A percentile compares a stretch with the other conserved stretches of the same genome.
Evolutionary conservation across 1,139 yeast genomes (phyloP).

Genomic region (Yamadazyma atlantica): DNA sequence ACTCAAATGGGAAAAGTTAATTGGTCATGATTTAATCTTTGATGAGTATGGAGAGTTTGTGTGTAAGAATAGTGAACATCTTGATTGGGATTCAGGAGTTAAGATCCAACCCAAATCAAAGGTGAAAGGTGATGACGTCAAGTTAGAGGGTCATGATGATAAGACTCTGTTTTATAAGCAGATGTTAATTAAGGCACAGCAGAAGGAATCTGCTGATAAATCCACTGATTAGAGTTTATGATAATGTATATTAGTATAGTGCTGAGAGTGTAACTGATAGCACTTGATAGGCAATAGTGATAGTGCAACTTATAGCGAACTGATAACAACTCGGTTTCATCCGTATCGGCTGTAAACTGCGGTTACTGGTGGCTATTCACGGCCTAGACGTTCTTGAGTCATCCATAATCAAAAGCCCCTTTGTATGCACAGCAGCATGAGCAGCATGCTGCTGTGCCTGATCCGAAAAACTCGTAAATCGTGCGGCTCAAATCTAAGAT

Average conservation of each 20-base stretch:
- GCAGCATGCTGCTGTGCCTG: too few species aligned
- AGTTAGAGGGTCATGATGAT: conserved; percentile 6
- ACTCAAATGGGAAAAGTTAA: conserved; percentile 75
- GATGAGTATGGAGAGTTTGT: conserved; percentile 57
- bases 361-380: too few species aligned
- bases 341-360: too few species aligned
- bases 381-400: too few species aligned
- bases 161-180: conserved; percentile 9
- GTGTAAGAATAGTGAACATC: conserved; percentile 43
- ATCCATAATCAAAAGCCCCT: too few species aligned
- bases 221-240: too few species aligned
- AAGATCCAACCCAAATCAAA: conserved; percentile 21
- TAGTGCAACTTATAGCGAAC: too few species aligned
- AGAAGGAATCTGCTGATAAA: too few species aligned
- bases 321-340: too few species aligned
- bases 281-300: too few species aligned
- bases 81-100: conserved; percentile 26
- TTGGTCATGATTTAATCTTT: conserved; percentile 78
- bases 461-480: too few species aligned
- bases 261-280: too few species aligned
- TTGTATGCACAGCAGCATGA: neutral
- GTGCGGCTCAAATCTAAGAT: neutral
- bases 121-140: conserved; percentile 4
- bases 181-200: conserved; percentile 7
- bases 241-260: neutral